Percentiles rank a stretch among this genome's conserved stretches.
phyloP scores from a whole-genome alignment of 139 green algal genomes.

The Coelastrella sp. region DNA sequence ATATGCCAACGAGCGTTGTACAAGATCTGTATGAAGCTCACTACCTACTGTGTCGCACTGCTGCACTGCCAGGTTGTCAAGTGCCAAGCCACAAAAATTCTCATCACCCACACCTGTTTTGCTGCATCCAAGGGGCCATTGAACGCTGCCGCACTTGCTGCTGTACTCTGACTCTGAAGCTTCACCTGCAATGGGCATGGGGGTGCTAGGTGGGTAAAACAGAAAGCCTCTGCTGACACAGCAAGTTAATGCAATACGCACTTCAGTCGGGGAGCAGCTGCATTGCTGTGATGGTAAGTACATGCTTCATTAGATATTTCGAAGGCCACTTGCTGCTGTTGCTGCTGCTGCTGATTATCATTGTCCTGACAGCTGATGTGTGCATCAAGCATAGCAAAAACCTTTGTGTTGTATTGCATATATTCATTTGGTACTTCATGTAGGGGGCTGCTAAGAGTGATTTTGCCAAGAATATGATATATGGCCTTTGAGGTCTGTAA shows the following conservation, averaged over 20 bases:
- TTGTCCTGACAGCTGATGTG: no score
- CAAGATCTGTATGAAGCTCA: not conserved
- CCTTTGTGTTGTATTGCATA: no score
- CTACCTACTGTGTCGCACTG: not conserved
- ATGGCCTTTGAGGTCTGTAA: not conserved
- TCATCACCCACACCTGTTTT: conserved; percentile 52
- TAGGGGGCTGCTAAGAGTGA: no score
- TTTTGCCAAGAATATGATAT: no score
- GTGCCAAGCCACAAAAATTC: not conserved
- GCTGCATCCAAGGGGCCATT: conserved; percentile 59
- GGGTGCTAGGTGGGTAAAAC: not conserved
- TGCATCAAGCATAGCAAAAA: no score
- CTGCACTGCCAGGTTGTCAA: not conserved
- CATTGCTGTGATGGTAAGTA: no score
- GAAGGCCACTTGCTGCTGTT: no score
- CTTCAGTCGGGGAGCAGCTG: no score
- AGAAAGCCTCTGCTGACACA: not conserved
- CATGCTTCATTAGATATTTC: no score
- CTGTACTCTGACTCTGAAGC: conserved; percentile 73
- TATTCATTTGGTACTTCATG: no score
- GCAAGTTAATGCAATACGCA: no score
- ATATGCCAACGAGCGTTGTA: not conserved
- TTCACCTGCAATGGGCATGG: conserved; percentile 66
- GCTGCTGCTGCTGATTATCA: no score
- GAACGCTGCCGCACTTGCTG: conserved; percentile 50